Evolutionary conservation across 192 early-diverging fungal species (phyloP), one percentile per base, ranked within the genome.

Genomic region (Borealophlyctis nickersoniae): DNA sequence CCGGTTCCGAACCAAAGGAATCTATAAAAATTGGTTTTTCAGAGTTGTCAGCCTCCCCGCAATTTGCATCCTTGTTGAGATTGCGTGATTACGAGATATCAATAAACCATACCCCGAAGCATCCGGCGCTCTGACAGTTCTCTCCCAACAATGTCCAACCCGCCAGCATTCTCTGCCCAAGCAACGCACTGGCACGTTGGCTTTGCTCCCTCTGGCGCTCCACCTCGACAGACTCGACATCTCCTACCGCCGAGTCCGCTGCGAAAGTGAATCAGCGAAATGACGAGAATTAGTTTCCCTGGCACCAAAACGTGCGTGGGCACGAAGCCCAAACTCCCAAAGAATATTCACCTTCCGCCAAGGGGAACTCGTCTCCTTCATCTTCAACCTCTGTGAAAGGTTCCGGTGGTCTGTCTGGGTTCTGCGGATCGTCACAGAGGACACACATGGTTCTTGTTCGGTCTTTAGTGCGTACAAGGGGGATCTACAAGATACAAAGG

Each of bases 111-210:
- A 30, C 62, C 23, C 26, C 52, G 28, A 33, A 56, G 36, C 59
- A 60, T 24, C 26, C 5, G 9, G 0, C 16, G 1, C 24, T 33
- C 13, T 23, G 35, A 36, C 66, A 68, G n/a, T 28, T 49, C 34
- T 65, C 70, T 24, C 61, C 63, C 22, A 72, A 52, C 19, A 72
- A 28, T 3, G 70, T 54, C 70, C 70, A 72, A 22, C 70, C 70
- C 0, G 33, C 26, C 24, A 72, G 64, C 60, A 72, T 53, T 26
- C 59, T 58, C 54, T 72, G 70, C 5, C 70, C 70, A 13, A 72
- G 35, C 31, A 66, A 31, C 36, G 36, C 32, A 51, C 52, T 66
- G 28, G 70, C 70, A 16, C 26, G 58, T 22, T 68, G 31, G 1
- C 26, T 13, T 51, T 26, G 61, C 54, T 54, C 58, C 32, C 64